Base-by-base conservation (phyloP, 139 green algal genomes). In the Chlorella sp. region DNA sequence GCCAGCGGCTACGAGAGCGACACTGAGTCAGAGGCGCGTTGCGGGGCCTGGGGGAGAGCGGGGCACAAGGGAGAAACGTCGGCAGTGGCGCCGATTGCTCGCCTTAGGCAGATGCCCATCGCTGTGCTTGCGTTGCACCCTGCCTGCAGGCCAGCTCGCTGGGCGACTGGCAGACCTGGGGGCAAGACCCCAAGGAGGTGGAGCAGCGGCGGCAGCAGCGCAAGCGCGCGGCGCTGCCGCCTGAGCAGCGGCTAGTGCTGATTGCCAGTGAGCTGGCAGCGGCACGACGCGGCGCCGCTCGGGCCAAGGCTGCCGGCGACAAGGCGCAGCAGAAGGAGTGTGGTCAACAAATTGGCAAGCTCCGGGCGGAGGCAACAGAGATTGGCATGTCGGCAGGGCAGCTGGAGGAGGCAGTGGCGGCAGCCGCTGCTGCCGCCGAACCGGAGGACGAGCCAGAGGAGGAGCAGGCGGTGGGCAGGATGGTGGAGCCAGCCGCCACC, bases 151-250 rank as follows among this genome's bases (percentile, higher is more conserved):
- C 72, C 0, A 50, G 33, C 0, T 67, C 58, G 50, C 82, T 91
- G 21, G 92, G 95, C 45, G 89, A 95, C 76, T 96, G 89, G 90
- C 89, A 97, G 84, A 8, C 97, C 65, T 96, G 89, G 89, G 90
- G 81, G 2, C n/a, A n/a, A n/a, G 93, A 96, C 66, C 87, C 88
- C 2, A 64, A 84, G 17, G 91, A 95, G 78, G 83, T 94, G 17
- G 82, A 88, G 69, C 46, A 79, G 36, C 64, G 79, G 23, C 74
- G 74, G 35, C 77, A 77, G 3, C 82, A 90, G 70, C 81, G 79
- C n/a, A 21, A 29, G 36, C 73, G 83, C 17, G 64, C 74, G 31
- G 35, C 41, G 33, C 56, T 88, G 50, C 79, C 80, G 8, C 70
- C 55, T 0, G 79, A 87, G 55, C 50, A 81, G 27, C 68, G 74